phyloP scores from a whole-genome alignment of 208 protist species.

The Leishmania martiniquensis region DNA sequence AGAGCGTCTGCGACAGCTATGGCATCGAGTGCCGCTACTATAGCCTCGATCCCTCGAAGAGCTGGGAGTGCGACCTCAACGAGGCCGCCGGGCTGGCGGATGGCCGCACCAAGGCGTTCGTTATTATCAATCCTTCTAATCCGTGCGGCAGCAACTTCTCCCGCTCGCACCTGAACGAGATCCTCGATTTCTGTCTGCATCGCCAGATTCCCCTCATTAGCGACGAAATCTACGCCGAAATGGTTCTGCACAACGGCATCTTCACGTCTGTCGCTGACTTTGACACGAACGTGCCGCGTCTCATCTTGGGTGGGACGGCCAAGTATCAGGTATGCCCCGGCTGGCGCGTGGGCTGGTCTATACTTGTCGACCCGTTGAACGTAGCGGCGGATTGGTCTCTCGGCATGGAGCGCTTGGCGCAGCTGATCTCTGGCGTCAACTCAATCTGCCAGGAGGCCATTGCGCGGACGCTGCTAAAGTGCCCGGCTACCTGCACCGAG shows the following conservation, averaged over 20 bases:
- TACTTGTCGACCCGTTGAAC: conserved; percentile 70
- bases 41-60: conserved; percentile 70
- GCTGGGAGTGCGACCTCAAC: conserved; percentile 92
- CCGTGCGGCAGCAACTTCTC: conserved; percentile 94
- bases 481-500: conserved; percentile 46
- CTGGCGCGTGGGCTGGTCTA: conserved; percentile 92
- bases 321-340: conserved; percentile 94
- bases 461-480: conserved; percentile 77
- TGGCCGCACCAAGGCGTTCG: conserved; percentile 80
- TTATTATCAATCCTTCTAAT: conserved; percentile 97
- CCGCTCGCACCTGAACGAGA: conserved; percentile 75
- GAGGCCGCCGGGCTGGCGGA: conserved; percentile 81
- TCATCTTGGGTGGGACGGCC: conserved; percentile 90
- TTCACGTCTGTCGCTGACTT: conserved; percentile 89
- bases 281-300: conserved; percentile 76
- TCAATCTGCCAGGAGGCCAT: conserved; percentile 89
- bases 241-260: conserved; percentile 81
- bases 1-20: conserved; percentile 82
- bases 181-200: conserved; percentile 86
- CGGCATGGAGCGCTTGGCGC: conserved; percentile 57
- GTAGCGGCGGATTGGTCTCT: conserved; percentile 35
- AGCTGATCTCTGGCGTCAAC: conserved; percentile 91
- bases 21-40: conserved; percentile 86
- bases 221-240: conserved; percentile 96
- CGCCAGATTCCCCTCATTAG: conserved; percentile 91